A percentile compares a stretch with the other conserved stretches of the same genome.
Conservation (phyloP, 108 stramenopile genomes). For the Aurantiochytrium sp. region DNA sequence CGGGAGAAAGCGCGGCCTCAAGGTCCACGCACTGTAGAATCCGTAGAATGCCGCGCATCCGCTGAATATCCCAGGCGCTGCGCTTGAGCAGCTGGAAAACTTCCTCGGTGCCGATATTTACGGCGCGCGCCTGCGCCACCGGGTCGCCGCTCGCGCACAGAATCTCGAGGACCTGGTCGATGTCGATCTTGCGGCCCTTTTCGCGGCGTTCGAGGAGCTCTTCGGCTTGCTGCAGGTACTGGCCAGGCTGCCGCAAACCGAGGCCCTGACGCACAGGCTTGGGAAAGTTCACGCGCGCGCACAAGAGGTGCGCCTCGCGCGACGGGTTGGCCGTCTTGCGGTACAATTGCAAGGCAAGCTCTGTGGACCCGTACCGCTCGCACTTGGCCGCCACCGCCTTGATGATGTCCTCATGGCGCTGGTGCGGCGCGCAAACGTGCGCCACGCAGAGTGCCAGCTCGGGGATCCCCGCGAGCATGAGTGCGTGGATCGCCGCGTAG, state of each 20-base stretch:
- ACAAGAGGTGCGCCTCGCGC: not conserved
- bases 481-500: not conserved
- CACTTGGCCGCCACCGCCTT: not conserved
- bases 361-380: not conserved
- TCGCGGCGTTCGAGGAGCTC: not conserved
- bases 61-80: not conserved
- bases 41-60: not conserved
- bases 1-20: not conserved
- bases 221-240: not conserved
- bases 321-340: not conserved
- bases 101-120: not conserved
- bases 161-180: not conserved
- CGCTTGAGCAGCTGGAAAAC: not conserved
- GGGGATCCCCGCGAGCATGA: not conserved
- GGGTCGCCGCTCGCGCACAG: not conserved
- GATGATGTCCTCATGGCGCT: not conserved
- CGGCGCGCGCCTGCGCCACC: not conserved
- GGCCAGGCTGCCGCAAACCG: not conserved
- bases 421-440: not conserved
- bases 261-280: not conserved
- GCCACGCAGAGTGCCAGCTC: not conserved
- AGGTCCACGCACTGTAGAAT: not conserved
- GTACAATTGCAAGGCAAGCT: slow-evolving; percentile 7
- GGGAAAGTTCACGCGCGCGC: slow-evolving; percentile 1
- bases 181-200: not conserved